Conservation (phyloP, 2,329 filamentous ascomycete species). For the Myriosclerotinia scirpicola region DNA sequence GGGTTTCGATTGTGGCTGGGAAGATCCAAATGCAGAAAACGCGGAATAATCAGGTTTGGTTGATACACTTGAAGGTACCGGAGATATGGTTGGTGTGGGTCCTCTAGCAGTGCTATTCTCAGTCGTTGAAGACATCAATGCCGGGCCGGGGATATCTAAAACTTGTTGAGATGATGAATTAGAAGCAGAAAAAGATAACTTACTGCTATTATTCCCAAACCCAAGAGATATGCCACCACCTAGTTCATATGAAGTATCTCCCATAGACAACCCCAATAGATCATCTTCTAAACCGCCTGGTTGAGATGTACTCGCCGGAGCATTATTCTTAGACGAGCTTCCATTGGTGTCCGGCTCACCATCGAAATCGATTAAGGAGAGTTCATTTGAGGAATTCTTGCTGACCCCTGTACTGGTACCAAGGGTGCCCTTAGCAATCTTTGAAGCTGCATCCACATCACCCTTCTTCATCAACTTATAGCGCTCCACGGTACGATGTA, state of each 20-base stretch:
- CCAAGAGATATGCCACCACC: conserved; percentile 83
- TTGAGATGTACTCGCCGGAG: conserved; percentile 41
- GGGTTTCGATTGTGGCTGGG: conserved; percentile 51
- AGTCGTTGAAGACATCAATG: conserved; percentile 63
- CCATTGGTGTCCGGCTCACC: conserved; percentile 59
- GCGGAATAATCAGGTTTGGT: conserved; percentile 48
- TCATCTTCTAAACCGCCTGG: conserved; percentile 81
- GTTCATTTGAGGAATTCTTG: conserved; percentile 69
- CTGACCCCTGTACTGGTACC: conserved; percentile 64
- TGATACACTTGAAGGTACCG: conserved; percentile 28
- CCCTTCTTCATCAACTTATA: conserved; percentile 97
- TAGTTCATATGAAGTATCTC: conserved; percentile 61
- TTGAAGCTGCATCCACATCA: conserved; percentile 78
- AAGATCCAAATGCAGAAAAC: conserved; percentile 56
- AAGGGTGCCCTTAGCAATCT: conserved; percentile 78
- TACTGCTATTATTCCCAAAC: conserved; percentile 68
- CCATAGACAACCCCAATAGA: conserved; percentile 82
- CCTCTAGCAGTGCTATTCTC: conserved; percentile 58
- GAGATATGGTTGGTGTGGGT: conserved; percentile 45
- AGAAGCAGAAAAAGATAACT: conserved; percentile 33
- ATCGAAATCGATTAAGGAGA: conserved; percentile 93
- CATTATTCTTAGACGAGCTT: conserved; percentile 46
- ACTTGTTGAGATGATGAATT: conserved; percentile 35
- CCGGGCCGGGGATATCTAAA: conserved; percentile 61
- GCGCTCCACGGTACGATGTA: conserved; percentile 91